A percentile compares a stretch with the other conserved stretches of the same genome.
These are phyloP conservation scores for Theobroma grandiflorum DNA, from an alignment of 441 rosid genomes.

Conservation along the genomic window DNA sequence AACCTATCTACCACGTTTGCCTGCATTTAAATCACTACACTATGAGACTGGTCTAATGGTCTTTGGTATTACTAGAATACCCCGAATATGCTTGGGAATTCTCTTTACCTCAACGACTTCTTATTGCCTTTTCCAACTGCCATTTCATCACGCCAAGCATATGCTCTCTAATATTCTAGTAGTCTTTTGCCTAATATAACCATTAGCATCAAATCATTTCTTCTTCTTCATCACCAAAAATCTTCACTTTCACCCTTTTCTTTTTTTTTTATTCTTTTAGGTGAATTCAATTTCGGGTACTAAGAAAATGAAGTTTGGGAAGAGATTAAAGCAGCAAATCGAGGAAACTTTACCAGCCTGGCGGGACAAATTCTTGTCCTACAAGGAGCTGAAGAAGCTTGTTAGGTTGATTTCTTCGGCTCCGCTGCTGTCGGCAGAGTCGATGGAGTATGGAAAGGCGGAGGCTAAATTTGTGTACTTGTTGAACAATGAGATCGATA, in stretches of 20 bases:
- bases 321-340: conserved; percentile 79
- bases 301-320: conserved; percentile 77
- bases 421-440: conserved; percentile 34
- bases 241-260: background rate
- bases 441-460: conserved; percentile 29
- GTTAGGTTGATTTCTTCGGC: conserved; percentile 55
- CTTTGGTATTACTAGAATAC: conserved; percentile 31
- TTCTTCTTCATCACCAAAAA: conserved; percentile 3
- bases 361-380: conserved; percentile 76
- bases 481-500: conserved; percentile 79
- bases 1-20: background rate
- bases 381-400: conserved; percentile 82
- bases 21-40: background rate
- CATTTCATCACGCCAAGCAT: conserved; percentile 73
- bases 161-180: conserved; percentile 64
- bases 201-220: conserved; percentile 25
- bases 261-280: too few species aligned
- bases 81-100: conserved; percentile 63
- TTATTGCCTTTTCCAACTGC: conserved; percentile 38
- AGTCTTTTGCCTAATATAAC: conserved; percentile 6
- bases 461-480: conserved; percentile 63
- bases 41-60: background rate
- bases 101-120: conserved; percentile 44
- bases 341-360: conserved; percentile 81
- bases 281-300: background rate